Conservation (phyloP, 148 eudicot species). For the Chenopodium album region DNA sequence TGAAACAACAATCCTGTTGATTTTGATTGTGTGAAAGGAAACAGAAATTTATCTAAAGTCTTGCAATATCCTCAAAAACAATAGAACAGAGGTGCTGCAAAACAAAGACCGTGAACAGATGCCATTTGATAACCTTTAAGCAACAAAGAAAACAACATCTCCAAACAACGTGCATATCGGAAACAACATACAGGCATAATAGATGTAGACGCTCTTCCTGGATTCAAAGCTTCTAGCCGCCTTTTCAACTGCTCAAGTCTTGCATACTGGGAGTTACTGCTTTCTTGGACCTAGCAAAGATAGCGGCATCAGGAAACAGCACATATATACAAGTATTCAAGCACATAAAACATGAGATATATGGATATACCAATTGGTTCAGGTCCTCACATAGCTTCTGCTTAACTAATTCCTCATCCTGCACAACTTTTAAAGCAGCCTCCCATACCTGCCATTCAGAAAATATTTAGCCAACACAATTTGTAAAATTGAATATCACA, state of each 20-base stretch:
- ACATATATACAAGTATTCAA: constrained; percentile 12
- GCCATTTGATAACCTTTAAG: not conserved
- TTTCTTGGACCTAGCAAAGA: constrained; percentile 72
- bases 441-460: constrained; percentile 57
- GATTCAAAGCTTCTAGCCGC: constrained; percentile 84
- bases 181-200: constrained; percentile 38
- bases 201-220: constrained; percentile 57
- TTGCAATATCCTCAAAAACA: not conserved
- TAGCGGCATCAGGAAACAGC: constrained; percentile 10
- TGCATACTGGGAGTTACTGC: constrained; percentile 62
- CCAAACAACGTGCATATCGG: not conserved
- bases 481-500: not conserved
- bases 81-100: not conserved
- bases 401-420: constrained; percentile 83
- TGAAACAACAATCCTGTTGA: not conserved
- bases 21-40: not conserved
- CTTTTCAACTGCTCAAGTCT: constrained; percentile 88
- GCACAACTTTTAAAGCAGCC: constrained; percentile 64
- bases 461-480: not conserved
- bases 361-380: constrained; percentile 55
- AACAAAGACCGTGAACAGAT: not conserved
- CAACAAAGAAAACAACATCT: not conserved
- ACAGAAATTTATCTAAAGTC: not conserved
- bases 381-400: constrained; percentile 91
- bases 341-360: not conserved